Percentiles rank a stretch among this genome's conserved stretches.
phyloP scores from a whole-genome alignment of 2,329 filamentous ascomycete genomes.

The Malbranchea zuffiana region DNA sequence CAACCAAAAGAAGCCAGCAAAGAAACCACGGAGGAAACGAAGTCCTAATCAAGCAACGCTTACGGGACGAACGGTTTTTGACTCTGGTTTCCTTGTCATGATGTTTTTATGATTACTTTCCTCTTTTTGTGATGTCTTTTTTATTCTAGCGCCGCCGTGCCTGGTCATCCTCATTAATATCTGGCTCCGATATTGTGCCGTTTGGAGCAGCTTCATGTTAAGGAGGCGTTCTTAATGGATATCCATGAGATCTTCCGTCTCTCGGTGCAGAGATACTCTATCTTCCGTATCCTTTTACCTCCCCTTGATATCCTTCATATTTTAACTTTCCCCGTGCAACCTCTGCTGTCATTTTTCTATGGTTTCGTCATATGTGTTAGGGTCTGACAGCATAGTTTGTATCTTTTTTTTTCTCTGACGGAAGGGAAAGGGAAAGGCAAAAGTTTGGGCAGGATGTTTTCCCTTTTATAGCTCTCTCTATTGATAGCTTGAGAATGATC shows the following conservation, averaged over 20 bases:
- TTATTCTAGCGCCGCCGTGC: constrained; percentile 6
- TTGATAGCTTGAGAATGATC: background rate
- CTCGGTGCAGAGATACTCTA: constrained; percentile 7
- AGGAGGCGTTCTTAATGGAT: constrained; percentile 12
- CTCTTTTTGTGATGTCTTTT: constrained; percentile 7
- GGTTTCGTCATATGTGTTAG: constrained; percentile 4
- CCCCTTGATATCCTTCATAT: constrained; percentile 3
- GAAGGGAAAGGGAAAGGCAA: constrained; percentile 10
- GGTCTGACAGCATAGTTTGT: constrained; percentile 11
- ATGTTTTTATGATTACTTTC: constrained; percentile 14
- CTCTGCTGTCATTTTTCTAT: constrained; percentile 8
- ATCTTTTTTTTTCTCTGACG: constrained; percentile 12
- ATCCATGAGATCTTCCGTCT: constrained; percentile 9
- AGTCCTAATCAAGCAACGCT: constrained; percentile 12
- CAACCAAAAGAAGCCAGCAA: constrained; percentile 37
- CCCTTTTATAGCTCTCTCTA: background rate
- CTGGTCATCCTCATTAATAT: constrained; percentile 9
- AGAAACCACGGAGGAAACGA: constrained; percentile 27
- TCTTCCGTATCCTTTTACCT: constrained; percentile 7
- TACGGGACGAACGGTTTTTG: constrained; percentile 9
- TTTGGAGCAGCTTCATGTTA: constrained; percentile 10
- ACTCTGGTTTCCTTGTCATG: constrained; percentile 13
- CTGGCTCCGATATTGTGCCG: constrained; percentile 9
- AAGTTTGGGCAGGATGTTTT: constrained; percentile 11
- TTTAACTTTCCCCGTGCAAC: constrained; percentile 1